Evolutionary conservation across 768 basidiomycete genomes (phyloP).

Genomic region (Hericium coralloides): DNA sequence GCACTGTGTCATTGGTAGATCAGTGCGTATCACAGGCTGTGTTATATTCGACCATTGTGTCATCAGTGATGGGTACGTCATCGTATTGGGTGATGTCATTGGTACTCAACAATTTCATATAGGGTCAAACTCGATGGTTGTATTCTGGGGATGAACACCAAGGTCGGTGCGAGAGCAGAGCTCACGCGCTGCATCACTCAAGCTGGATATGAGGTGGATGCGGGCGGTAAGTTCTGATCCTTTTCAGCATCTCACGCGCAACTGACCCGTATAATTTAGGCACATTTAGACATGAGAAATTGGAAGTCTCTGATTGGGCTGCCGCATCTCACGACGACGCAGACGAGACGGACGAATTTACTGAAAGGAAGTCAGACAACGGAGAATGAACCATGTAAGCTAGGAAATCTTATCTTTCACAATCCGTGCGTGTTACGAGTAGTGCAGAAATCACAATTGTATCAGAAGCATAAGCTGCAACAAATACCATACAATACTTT

Average conservation of each 20-base stretch:
- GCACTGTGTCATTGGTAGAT: constrained; percentile 78
- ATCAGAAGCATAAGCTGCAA: not conserved
- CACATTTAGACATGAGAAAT: constrained; percentile 41
- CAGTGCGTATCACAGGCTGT: constrained; percentile 76
- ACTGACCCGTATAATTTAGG: constrained; percentile 26
- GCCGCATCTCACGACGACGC: constrained; percentile 20
- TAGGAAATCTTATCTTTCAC: no score
- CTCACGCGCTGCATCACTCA: constrained; percentile 63
- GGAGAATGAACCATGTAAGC: no score
- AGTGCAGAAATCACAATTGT: no score
- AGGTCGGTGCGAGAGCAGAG: constrained; percentile 61
- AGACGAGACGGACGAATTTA: constrained; percentile 13
- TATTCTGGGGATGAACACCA: constrained; percentile 68
- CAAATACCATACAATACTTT: constrained; percentile 10
- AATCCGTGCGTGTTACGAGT: no score
- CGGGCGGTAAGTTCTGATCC: constrained; percentile 38
- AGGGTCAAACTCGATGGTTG: constrained; percentile 74
- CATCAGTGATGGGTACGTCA: constrained; percentile 72
- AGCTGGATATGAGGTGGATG: constrained; percentile 64
- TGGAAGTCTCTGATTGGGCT: constrained; percentile 47
- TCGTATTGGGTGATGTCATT: not conserved
- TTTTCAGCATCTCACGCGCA: not conserved
- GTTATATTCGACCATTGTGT: constrained; percentile 86
- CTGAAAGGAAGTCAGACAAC: no score
- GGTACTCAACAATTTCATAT: not conserved